These are phyloP conservation scores for Desmodesmus armatus DNA, from an alignment of 139 green algal species.

Conservation along the genomic window DNA sequence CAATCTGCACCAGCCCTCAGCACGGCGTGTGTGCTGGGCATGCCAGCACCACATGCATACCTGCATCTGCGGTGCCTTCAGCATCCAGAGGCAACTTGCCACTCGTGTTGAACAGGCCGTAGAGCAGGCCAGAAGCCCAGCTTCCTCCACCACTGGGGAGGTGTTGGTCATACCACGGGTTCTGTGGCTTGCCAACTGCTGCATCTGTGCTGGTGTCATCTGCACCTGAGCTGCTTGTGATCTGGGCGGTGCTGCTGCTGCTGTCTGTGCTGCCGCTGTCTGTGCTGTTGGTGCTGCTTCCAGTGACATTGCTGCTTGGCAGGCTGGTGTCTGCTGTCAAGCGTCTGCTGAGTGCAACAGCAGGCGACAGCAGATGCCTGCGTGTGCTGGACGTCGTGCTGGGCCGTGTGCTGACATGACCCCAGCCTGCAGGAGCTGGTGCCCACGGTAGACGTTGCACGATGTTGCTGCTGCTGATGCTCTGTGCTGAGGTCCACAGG, in stretches of 20 bases:
- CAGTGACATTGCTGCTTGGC: neutral
- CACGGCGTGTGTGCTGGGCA: too few relatives aligned
- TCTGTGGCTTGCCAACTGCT: neutral
- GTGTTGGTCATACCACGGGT: conserved; percentile 28
- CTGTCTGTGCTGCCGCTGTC: neutral
- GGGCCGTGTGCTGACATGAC: too few relatives aligned
- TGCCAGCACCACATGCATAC: too few relatives aligned
- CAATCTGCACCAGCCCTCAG: too few relatives aligned
- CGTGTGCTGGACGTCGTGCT: too few relatives aligned
- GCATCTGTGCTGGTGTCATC: neutral
- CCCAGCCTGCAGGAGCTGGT: too few relatives aligned
- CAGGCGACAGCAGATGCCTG: too few relatives aligned
- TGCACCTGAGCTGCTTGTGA: neutral
- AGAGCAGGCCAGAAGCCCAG: conserved; percentile 5
- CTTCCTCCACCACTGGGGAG: neutral
- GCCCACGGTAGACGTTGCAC: too few relatives aligned
- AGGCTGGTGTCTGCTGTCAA: too few relatives aligned
- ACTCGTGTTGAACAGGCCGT: neutral
- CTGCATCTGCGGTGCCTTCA: neutral
- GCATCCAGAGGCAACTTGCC: neutral
- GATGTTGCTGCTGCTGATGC: too few relatives aligned
- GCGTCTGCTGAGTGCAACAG: too few relatives aligned
- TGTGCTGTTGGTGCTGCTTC: neutral
- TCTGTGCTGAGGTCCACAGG: too few relatives aligned
- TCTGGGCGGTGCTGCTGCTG: neutral